Percentiles rank a stretch among this genome's conserved stretches.
Evolutionary conservation across 257 asterid species (phyloP).

Genomic region (Jacaranda copaia): DNA sequence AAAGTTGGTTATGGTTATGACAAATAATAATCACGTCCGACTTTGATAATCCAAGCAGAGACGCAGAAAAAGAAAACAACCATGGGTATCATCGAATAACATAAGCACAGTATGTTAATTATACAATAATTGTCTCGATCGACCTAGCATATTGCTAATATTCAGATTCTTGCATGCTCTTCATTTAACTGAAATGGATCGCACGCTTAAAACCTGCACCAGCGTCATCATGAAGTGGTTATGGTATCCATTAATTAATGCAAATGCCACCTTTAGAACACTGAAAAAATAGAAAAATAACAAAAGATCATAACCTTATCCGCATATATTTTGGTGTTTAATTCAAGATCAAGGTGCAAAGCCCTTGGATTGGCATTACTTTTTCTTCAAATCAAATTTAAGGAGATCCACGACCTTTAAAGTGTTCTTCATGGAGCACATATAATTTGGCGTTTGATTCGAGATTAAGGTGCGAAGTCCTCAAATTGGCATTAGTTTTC

Average conservation of each 20-base stretch:
- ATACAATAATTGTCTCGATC: conserved; percentile 29
- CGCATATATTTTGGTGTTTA: no score
- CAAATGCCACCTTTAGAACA: conserved; percentile 13
- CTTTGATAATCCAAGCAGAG: background rate
- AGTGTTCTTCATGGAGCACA: no score
- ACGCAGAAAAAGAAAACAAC: background rate
- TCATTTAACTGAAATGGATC: conserved; percentile 1
- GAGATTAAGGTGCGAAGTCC: no score
- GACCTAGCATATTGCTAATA: conserved; percentile 10
- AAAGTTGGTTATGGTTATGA: background rate
- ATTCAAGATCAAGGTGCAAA: no score
- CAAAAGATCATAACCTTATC: background rate
- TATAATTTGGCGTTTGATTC: no score
- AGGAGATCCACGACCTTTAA: no score
- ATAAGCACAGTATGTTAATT: background rate
- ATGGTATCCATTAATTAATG: conserved; percentile 22
- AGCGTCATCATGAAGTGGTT: conserved; percentile 23
- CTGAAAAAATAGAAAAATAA: background rate
- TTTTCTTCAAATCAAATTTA: no score
- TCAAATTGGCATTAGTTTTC: no score
- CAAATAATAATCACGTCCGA: background rate
- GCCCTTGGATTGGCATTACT: no score
- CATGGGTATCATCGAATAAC: background rate
- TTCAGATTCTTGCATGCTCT: background rate
- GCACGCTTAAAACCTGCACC: conserved; percentile 30